phyloP scores from a whole-genome alignment of 2,329 filamentous ascomycete genomes.

The Rhynchosporium secalis region DNA sequence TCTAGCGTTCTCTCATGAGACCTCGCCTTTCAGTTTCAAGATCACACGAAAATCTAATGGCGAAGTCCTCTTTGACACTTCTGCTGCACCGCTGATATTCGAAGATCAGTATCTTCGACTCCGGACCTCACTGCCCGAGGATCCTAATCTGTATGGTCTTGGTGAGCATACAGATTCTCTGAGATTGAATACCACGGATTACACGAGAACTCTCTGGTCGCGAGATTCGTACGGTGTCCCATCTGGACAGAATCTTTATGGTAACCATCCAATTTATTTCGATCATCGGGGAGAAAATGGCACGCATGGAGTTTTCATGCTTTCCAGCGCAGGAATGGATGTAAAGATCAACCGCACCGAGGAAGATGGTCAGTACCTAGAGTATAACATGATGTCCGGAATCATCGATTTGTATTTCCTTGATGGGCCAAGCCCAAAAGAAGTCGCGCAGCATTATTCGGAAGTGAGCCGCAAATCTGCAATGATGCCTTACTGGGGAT shows the following conservation, averaged over 20 bases:
- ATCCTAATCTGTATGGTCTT: constrained; percentile 64
- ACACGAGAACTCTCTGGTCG: constrained; percentile 62
- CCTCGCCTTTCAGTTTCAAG: constrained; percentile 61
- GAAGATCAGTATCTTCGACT: constrained; percentile 65
- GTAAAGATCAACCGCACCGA: constrained; percentile 67
- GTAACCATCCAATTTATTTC: constrained; percentile 63
- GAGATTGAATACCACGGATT: constrained; percentile 57
- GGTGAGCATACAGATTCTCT: constrained; percentile 64
- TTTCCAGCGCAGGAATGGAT: constrained; percentile 77
- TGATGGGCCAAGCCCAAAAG: constrained; percentile 56
- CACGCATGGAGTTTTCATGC: constrained; percentile 65
- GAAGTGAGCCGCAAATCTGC: constrained; percentile 56
- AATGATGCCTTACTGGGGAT: constrained; percentile 65
- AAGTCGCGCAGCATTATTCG: constrained; percentile 60
- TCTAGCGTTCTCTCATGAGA: constrained; percentile 1
- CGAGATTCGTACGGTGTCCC: constrained; percentile 59
- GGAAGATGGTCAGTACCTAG: constrained; percentile 60
- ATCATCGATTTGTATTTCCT: constrained; percentile 74
- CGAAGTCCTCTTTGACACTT: constrained; percentile 61
- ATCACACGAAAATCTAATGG: constrained; percentile 50
- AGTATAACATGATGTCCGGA: constrained; percentile 78
- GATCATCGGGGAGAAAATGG: constrained; percentile 55
- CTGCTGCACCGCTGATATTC: constrained; percentile 57
- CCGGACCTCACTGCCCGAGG: constrained; percentile 56
- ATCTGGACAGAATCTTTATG: constrained; percentile 59